These are phyloP conservation scores for Claviceps fusiformis DNA, from an alignment of 2,329 filamentous ascomycete genomes.

Conservation along the genomic window DNA sequence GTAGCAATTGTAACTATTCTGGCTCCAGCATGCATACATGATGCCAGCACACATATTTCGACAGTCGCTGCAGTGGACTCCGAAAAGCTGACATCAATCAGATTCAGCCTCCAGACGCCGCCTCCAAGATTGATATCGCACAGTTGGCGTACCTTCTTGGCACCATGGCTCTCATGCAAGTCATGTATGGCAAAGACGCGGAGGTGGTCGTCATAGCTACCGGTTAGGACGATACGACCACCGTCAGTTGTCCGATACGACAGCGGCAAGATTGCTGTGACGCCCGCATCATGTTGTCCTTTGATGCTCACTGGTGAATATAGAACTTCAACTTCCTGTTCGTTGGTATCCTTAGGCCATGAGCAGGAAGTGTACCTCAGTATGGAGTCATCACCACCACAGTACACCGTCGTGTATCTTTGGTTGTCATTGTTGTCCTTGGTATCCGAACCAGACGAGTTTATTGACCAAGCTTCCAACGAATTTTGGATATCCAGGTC, in stretches of 20 bases:
- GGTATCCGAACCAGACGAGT: conserved; percentile 32
- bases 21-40: conserved; percentile 85
- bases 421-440: conserved; percentile 8
- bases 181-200: conserved; percentile 47
- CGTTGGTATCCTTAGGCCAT: conserved; percentile 8
- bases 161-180: conserved; percentile 24
- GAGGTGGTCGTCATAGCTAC: conserved; percentile 81
- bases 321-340: conserved; percentile 2
- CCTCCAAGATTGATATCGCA: conserved; percentile 56
- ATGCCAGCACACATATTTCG: conserved; percentile 51
- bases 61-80: conserved; percentile 13
- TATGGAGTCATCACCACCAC: conserved; percentile 65
- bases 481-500: conserved; percentile 33
- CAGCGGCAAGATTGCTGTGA: conserved; percentile 74
- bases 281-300: conserved; percentile 59
- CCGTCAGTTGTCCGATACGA: conserved; percentile 25
- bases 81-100: conserved; percentile 27
- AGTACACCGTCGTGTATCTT: conserved; percentile 35
- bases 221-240: conserved; percentile 56
- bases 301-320: conserved; percentile 23
- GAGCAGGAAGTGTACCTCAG: conserved; percentile 33
- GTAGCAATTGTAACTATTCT: conserved; percentile 43
- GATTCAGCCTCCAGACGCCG: conserved; percentile 77
- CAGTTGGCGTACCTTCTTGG: conserved; percentile 36
- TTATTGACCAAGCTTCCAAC: conserved; percentile 63